Evolutionary conservation across 2,329 filamentous ascomycete genomes (phyloP).

Genomic region (Ceratocystis colombiana): DNA sequence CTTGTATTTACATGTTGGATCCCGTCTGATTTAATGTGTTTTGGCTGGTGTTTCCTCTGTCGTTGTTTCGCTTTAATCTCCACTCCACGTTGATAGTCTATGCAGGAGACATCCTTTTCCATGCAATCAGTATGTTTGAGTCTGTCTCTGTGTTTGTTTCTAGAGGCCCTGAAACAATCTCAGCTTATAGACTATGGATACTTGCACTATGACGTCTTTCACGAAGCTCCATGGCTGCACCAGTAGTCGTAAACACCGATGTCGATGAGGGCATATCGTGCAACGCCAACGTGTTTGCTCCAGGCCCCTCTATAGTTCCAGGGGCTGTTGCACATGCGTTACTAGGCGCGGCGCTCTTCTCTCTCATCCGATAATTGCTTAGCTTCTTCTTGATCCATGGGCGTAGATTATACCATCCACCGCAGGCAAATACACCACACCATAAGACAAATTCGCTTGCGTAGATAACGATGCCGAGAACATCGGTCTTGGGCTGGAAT

Average conservation of each 20-base stretch:
- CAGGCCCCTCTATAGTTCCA: neutral
- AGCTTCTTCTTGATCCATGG: conserved; percentile 44
- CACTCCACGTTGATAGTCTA: neutral
- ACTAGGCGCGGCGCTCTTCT: conserved; percentile 1
- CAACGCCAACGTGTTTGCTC: conserved; percentile 32
- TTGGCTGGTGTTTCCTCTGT: neutral
- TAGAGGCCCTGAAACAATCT: neutral
- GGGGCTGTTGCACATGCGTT: neutral
- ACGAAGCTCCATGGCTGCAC: conserved; percentile 20
- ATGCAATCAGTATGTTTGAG: no score
- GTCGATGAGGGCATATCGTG: conserved; percentile 48
- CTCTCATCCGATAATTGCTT: conserved; percentile 26
- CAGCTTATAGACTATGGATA: neutral
- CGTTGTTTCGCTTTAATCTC: neutral
- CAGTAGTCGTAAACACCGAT: conserved; percentile 50
- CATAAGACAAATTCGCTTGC: conserved; percentile 55
- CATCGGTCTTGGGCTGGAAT: conserved; percentile 48
- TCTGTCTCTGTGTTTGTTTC: neutral
- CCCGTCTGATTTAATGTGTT: no score
- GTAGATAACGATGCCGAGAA: conserved; percentile 58
- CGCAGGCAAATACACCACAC: conserved; percentile 56
- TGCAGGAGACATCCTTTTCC: neutral
- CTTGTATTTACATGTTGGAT: neutral
- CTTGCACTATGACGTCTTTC: conserved; percentile 16
- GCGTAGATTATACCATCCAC: conserved; percentile 53